A percentile compares a stretch with the other conserved stretches of the same genome.
phyloP scores from a whole-genome alignment of 306 rosid species.

The Carpinus fangiana region DNA sequence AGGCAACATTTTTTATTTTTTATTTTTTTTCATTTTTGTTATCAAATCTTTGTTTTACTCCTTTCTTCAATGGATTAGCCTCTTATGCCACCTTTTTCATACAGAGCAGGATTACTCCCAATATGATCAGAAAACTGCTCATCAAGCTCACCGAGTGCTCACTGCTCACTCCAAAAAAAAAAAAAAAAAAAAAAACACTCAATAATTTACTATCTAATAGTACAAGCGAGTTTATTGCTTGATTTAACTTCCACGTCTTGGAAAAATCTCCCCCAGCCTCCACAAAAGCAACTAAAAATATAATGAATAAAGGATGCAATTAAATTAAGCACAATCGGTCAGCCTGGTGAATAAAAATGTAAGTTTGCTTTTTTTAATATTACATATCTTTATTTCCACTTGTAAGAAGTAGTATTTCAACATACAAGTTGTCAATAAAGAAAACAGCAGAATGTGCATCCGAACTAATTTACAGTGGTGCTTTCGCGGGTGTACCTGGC shows the following conservation, averaged over 20 bases:
- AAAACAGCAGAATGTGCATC: constrained; percentile 18
- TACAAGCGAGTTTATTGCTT: constrained; percentile 1
- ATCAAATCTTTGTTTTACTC: neutral
- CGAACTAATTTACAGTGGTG: constrained; percentile 51
- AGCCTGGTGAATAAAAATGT: constrained; percentile 13
- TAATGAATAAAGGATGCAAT: neutral
- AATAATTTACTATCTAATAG: neutral
- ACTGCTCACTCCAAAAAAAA: neutral
- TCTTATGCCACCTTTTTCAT: neutral
- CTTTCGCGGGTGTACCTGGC: constrained; percentile 84
- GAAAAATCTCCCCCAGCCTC: neutral
- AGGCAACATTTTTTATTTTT: no score
- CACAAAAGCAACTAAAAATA: constrained; percentile 2
- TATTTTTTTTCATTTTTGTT: neutral
- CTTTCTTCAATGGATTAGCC: neutral
- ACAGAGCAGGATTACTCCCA: neutral
- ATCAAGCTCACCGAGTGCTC: neutral
- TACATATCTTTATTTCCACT: neutral
- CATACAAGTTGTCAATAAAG: constrained; percentile 14
- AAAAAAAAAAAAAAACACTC: neutral
- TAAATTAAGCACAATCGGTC: neutral
- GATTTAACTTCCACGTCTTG: neutral
- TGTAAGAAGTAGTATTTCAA: neutral
- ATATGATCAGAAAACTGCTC: neutral
- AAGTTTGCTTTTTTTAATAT: neutral